phyloP scores from a whole-genome alignment of 1,139 yeast genomes.

The Debaryomyces singareniensis region DNA sequence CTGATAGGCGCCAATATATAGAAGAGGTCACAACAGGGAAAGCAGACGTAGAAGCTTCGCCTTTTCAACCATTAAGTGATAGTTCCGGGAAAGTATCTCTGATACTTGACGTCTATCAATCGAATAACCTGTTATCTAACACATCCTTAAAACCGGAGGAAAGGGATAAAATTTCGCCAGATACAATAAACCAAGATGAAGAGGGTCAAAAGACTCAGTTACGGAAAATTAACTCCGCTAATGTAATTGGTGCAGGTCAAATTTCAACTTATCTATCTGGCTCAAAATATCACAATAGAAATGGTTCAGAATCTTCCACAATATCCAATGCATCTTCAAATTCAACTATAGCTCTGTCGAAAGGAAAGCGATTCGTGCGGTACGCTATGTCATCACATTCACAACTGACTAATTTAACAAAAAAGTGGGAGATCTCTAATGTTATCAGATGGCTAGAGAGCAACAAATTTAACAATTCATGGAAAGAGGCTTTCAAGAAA shows the following conservation, averaged over 20 bases:
- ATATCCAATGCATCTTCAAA: slow-evolving; percentile 19
- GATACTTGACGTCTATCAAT: slow-evolving; percentile 26
- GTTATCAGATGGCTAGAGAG: slow-evolving; percentile 63
- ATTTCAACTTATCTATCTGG: slow-evolving; percentile 13
- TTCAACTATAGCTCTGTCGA: slow-evolving; percentile 23
- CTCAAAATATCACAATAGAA: slow-evolving; percentile 23
- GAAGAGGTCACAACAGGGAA: slow-evolving; percentile 2
- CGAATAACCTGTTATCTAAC: slow-evolving; percentile 17
- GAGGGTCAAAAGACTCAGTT: background rate
- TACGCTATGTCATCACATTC: slow-evolving; percentile 39
- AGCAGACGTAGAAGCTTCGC: slow-evolving; percentile 2
- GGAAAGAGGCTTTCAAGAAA: slow-evolving; percentile 60
- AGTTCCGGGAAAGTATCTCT: slow-evolving; percentile 17
- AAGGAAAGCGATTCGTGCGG: slow-evolving; percentile 36
- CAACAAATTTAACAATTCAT: slow-evolving; percentile 63
- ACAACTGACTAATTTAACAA: slow-evolving; percentile 15
- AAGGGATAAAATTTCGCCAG: background rate
- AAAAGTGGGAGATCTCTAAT: slow-evolving; percentile 59
- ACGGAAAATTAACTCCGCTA: background rate
- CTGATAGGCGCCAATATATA: background rate
- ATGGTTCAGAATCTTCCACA: slow-evolving; percentile 33
- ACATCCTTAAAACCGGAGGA: too few species aligned
- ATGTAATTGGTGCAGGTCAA: slow-evolving; percentile 11
- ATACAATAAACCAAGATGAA: background rate
- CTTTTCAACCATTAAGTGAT: slow-evolving; percentile 5